Percentiles rank a stretch among this genome's conserved stretches.
phyloP scores from a whole-genome alignment of 331 rosid species.

The Saraca asoca region DNA sequence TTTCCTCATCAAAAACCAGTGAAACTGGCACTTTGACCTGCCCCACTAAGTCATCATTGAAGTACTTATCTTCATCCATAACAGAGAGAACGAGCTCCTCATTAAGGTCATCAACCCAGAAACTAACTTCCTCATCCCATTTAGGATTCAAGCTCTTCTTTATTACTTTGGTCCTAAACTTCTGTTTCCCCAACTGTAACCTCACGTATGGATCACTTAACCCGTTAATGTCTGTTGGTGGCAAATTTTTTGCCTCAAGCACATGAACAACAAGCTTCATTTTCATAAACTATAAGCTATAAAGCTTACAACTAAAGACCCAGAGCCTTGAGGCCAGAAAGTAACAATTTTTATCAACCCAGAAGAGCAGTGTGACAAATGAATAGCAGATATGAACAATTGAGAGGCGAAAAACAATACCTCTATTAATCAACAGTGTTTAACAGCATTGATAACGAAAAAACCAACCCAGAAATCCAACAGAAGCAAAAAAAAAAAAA shows the following conservation, averaged over 20 bases:
- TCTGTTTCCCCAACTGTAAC: constrained; percentile 78
- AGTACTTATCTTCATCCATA: constrained; percentile 82
- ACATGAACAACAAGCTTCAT: constrained; percentile 87
- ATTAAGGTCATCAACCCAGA: constrained; percentile 77
- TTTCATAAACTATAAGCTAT: not conserved
- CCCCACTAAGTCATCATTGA: constrained; percentile 77
- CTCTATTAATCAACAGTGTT: constrained; percentile 24
- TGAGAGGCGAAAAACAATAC: constrained; percentile 11
- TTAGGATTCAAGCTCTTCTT: constrained; percentile 71
- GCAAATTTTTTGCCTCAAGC: constrained; percentile 74
- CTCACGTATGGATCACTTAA: constrained; percentile 71
- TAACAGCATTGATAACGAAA: constrained; percentile 25
- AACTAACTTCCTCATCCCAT: constrained; percentile 80
- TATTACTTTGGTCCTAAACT: constrained; percentile 65
- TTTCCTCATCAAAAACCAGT: constrained; percentile 61
- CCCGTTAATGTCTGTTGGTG: constrained; percentile 60
- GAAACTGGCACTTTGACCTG: constrained; percentile 63
- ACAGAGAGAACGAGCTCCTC: constrained; percentile 62
- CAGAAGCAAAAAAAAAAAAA: constrained; percentile 23
- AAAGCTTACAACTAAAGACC: constrained; percentile 1
- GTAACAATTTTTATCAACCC: constrained; percentile 8
- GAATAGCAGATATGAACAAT: constrained; percentile 1
- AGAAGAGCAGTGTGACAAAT: not conserved
- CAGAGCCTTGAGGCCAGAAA: not conserved
- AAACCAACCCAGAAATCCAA: constrained; percentile 8